Evolutionary conservation across 2,329 filamentous ascomycete species (phyloP), one percentile per base, ranked within the genome.

Genomic region (Venturia effusa): DNA sequence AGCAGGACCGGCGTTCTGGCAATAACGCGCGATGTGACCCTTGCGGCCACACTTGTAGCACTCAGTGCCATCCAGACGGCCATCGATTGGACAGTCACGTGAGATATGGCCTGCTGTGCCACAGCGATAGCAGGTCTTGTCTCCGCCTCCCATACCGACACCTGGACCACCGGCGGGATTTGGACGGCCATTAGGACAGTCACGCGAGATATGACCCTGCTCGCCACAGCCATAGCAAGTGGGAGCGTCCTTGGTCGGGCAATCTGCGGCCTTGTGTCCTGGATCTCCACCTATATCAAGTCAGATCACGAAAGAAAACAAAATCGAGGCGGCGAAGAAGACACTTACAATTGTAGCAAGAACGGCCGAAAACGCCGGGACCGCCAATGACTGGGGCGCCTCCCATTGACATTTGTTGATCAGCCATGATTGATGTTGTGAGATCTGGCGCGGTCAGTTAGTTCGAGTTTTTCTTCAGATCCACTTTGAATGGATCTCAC

Each of bases 1-100:
- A 69, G 80, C 79, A 68, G 80, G 76, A 68, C 78, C 83, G 71
- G 83, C 78, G 67, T 83, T 83, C 79, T 84, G 81, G 85, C 90
- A 94, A 84, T 92, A 92, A 71, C 89, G 91, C 71, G 94, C 93
- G 77, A 97, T 97, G 84, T 97, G 94, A 66, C 94, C 94, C 69
- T 92, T 84, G 82, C 96, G 90, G 68, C 92, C 92, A 80, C 94
- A 99, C 88, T 97, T 97, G 87, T 97, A 97, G 86, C 92, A 96
- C 80, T 96, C 81, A 72, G 78, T 77, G 67, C 80, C 78, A 65
- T 74, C 73, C 60, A 72, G 71, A 57, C 77, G 79, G 68, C 77
- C 78, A 65, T 78, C 71, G 69, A 75, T 74, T 66, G 77, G 79
- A 81, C 89, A 92, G 74, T 97, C 92, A 71, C 93, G 92, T 71